Conservation (phyloP, 169 alveolate genomes). For the Plasmodium adleri region DNA sequence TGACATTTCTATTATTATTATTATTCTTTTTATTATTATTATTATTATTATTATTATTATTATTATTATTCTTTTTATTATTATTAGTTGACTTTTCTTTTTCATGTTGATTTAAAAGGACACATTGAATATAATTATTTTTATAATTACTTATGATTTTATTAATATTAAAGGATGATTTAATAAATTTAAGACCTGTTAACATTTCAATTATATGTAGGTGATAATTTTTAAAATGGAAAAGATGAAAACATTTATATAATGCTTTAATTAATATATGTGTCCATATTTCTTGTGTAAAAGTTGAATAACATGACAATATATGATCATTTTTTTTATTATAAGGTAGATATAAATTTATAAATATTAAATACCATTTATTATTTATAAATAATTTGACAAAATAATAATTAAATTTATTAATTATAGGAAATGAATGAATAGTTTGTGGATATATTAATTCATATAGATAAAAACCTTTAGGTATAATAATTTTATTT, state of each 20-base stretch:
- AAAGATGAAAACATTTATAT: conserved; percentile 27
- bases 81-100: background rate
- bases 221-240: conserved; percentile 27
- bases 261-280: conserved; percentile 52
- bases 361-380: conserved; percentile 67
- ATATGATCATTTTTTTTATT: conserved; percentile 14
- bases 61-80: background rate
- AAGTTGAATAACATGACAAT: conserved; percentile 26
- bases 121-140: conserved; percentile 11
- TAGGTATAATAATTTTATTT: conserved; percentile 55
- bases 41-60: background rate
- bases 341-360: conserved; percentile 22
- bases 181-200: conserved; percentile 42
- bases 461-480: conserved; percentile 60
- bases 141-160: conserved; percentile 9
- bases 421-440: conserved; percentile 48
- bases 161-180: background rate
- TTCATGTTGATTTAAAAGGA: background rate
- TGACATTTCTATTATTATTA: background rate
- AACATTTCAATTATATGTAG: conserved; percentile 42
- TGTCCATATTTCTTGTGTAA: conserved; percentile 42
- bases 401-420: conserved; percentile 46
- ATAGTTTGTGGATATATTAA: conserved; percentile 66
- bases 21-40: background rate
- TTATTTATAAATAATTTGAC: conserved; percentile 68